A percentile compares a stretch with the other conserved stretches of the same genome.
phyloP scores from a whole-genome alignment of 2,329 filamentous ascomycete genomes.

The Trichoderma atroviride region DNA sequence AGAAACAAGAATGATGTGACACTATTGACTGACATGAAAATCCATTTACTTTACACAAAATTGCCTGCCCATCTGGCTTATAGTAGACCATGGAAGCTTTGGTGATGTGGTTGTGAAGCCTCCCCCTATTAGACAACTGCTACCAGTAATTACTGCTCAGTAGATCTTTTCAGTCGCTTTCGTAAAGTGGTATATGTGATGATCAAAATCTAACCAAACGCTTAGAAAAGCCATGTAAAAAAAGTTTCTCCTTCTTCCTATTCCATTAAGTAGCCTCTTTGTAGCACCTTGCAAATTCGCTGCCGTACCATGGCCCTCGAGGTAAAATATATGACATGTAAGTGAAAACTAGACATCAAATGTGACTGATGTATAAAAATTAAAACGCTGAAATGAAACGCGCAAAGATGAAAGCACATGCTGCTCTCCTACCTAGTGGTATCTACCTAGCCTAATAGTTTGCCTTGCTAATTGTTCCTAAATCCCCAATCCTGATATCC shows the following conservation, averaged over 20 bases:
- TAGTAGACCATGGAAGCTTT: not conserved
- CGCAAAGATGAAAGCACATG: not conserved
- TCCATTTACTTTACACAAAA: not conserved
- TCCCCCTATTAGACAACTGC: not conserved
- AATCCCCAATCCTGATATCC: not conserved
- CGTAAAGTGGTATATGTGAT: not conserved
- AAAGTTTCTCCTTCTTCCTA: not conserved
- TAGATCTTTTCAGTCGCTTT: not conserved
- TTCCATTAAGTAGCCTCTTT: not conserved
- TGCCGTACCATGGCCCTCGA: not conserved
- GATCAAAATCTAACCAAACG: not conserved
- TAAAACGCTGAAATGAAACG: not conserved
- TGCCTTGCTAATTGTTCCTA: not conserved
- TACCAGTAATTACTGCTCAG: not conserved
- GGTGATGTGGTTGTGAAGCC: not conserved
- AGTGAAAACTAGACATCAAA: not conserved
- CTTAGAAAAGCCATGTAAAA: not conserved
- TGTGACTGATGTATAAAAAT: not conserved
- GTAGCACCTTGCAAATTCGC: not conserved
- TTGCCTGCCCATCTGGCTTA: not conserved
- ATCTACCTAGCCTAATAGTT: not conserved
- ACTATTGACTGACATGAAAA: not conserved
- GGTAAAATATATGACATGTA: not conserved
- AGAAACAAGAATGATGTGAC: not conserved
- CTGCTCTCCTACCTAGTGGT: not conserved